Percentiles rank a stretch among this genome's conserved stretches.
Conservation (phyloP, 345 rosid genomes). For the Fremontodendron californicum region DNA sequence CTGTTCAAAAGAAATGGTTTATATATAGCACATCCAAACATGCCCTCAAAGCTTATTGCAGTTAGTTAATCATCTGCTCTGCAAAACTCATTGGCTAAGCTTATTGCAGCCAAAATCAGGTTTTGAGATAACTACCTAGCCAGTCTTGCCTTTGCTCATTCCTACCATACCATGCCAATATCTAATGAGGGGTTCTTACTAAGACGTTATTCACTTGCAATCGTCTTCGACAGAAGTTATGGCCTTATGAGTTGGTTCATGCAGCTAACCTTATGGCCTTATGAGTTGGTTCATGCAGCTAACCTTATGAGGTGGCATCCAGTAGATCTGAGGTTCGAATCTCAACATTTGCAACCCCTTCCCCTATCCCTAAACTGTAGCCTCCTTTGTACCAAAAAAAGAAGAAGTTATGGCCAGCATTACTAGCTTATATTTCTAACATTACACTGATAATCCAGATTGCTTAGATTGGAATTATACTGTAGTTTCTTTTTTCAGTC, state of each 20-base stretch:
- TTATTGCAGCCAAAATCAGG: neutral
- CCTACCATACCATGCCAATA: neutral
- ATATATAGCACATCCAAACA: neutral
- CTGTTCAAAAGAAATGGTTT: neutral
- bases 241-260: too few relatives aligned
- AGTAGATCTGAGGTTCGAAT: too few relatives aligned
- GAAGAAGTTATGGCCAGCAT: neutral
- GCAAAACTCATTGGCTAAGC: neutral
- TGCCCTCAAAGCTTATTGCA: neutral
- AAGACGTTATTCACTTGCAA: neutral
- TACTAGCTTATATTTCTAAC: neutral
- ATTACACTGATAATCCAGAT: neutral
- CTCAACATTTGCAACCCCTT: too few relatives aligned
- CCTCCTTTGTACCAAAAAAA: too few relatives aligned
- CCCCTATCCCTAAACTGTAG: too few relatives aligned
- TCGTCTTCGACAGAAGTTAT: neutral
- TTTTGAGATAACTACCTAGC: neutral
- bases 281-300: too few relatives aligned
- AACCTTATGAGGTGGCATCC: too few relatives aligned
- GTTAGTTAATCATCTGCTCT: neutral
- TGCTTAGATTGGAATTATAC: neutral
- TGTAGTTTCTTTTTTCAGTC: neutral
- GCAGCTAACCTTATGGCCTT: too few relatives aligned
- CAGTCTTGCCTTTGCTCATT: neutral
- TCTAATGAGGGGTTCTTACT: neutral